Evolutionary conservation across 129 eudicot genomes (phyloP).

Genomic region (Flaveria linearis): DNA sequence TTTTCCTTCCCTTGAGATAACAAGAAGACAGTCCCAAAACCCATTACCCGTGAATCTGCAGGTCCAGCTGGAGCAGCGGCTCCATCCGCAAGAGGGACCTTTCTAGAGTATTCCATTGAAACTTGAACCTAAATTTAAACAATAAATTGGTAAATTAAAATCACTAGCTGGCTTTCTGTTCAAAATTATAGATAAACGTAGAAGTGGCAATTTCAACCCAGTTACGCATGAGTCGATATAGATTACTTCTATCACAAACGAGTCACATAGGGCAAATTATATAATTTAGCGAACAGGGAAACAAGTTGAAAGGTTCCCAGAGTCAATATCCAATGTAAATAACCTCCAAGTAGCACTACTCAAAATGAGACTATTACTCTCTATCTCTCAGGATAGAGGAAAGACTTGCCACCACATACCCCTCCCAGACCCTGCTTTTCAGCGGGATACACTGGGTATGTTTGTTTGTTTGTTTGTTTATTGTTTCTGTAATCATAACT

Average conservation of each 20-base stretch:
- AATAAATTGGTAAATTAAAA: neutral
- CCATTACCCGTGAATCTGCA: conserved; percentile 86
- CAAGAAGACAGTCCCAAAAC: conserved; percentile 89
- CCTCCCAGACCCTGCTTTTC: too few species aligned
- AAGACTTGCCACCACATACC: too few species aligned
- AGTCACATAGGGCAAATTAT: neutral
- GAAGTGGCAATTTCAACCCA: neutral
- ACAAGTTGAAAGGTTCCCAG: neutral
- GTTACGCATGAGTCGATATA: neutral
- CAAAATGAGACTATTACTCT: neutral
- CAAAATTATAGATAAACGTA: neutral
- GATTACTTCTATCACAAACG: neutral
- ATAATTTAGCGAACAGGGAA: neutral
- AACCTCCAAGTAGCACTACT: neutral
- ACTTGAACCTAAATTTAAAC: conserved; percentile 70
- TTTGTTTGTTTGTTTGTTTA: too few species aligned
- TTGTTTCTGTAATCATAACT: neutral
- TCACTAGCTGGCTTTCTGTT: neutral
- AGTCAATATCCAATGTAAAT: neutral
- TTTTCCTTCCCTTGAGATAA: conserved; percentile 59
- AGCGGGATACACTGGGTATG: too few species aligned
- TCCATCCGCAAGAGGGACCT: conserved; percentile 72
- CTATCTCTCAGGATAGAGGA: too few species aligned
- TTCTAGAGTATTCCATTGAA: conserved; percentile 96
- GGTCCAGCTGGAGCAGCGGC: conserved; percentile 51